Conservation (phyloP, 2,329 filamentous ascomycete species). For the Parastagonospora nodorum region DNA sequence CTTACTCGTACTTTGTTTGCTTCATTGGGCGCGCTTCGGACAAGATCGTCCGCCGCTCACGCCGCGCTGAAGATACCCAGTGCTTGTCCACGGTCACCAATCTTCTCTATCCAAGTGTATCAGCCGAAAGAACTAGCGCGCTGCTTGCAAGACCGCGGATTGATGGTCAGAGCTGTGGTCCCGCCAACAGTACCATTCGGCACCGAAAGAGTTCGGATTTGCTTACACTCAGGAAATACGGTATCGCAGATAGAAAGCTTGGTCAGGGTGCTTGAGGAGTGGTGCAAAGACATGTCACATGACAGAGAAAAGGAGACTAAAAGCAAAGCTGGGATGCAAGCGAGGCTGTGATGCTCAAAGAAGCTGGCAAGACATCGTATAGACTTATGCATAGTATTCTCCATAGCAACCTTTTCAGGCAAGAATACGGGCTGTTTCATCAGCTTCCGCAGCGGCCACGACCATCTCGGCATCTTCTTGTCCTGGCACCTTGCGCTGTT, state of each 20-base stretch:
- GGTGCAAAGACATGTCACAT: constrained; percentile 24
- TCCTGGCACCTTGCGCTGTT: constrained; percentile 19
- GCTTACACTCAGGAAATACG: constrained; percentile 51
- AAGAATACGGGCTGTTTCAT: constrained; percentile 1
- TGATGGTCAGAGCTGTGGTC: constrained; percentile 46
- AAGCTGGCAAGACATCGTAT: background rate
- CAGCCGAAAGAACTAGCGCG: constrained; percentile 34
- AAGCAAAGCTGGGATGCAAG: background rate
- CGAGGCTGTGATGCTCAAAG: constrained; percentile 9
- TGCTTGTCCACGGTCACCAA: constrained; percentile 35
- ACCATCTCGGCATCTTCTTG: constrained; percentile 15
- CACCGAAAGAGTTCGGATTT: constrained; percentile 46
- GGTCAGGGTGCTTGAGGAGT: constrained; percentile 35
- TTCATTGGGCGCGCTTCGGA: constrained; percentile 17
- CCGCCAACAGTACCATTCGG: constrained; percentile 50
- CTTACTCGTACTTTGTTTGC: constrained; percentile 29
- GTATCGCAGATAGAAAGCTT: constrained; percentile 41
- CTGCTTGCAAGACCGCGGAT: constrained; percentile 32
- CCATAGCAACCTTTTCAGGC: background rate
- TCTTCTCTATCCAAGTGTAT: constrained; percentile 40
- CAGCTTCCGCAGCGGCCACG: constrained; percentile 12
- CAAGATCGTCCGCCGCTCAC: constrained; percentile 11
- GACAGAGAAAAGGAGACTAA: background rate
- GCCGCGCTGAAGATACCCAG: constrained; percentile 26
- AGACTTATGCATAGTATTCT: background rate